A percentile compares a stretch with the other conserved stretches of the same genome.
phyloP scores from a whole-genome alignment of 306 rosid genomes.

The Castanea mollissima region DNA sequence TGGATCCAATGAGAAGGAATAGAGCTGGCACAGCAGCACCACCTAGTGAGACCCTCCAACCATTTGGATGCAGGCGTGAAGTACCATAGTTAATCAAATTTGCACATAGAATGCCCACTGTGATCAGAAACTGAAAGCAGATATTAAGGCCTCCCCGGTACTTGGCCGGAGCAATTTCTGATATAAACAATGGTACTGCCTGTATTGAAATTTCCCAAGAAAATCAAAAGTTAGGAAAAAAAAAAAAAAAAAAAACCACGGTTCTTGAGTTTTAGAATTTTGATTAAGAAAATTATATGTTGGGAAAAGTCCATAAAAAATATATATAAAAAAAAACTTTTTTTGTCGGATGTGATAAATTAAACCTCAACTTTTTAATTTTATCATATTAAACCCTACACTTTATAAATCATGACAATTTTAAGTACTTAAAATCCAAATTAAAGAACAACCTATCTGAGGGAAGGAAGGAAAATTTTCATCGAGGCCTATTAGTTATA shows the following conservation, averaged over 20 bases:
- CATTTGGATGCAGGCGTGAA: slow-evolving; percentile 9
- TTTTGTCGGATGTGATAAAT: no score
- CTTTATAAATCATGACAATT: no score
- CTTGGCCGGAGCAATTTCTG: slow-evolving; percentile 40
- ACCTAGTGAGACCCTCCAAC: slow-evolving; percentile 32
- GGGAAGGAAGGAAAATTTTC: no score
- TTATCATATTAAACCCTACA: no score
- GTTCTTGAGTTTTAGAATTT: neutral
- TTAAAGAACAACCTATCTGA: no score
- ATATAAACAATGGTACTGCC: slow-evolving; percentile 38
- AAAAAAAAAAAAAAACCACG: neutral
- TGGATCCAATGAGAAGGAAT: slow-evolving; percentile 20
- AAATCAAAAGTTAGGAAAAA: neutral
- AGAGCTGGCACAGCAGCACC: slow-evolving; percentile 23
- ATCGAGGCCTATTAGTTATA: no score
- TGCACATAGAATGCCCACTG: slow-evolving; percentile 27
- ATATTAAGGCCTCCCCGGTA: slow-evolving; percentile 34
- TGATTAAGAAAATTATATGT: no score
- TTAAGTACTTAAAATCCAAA: no score
- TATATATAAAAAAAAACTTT: no score
- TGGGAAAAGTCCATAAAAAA: no score
- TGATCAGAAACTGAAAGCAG: slow-evolving; percentile 30
- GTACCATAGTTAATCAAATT: slow-evolving; percentile 24
- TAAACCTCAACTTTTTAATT: no score
- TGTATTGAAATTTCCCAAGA: neutral